Evolutionary conservation across 2,329 filamentous ascomycete species (phyloP).

Genomic region (Ustulina deusta): DNA sequence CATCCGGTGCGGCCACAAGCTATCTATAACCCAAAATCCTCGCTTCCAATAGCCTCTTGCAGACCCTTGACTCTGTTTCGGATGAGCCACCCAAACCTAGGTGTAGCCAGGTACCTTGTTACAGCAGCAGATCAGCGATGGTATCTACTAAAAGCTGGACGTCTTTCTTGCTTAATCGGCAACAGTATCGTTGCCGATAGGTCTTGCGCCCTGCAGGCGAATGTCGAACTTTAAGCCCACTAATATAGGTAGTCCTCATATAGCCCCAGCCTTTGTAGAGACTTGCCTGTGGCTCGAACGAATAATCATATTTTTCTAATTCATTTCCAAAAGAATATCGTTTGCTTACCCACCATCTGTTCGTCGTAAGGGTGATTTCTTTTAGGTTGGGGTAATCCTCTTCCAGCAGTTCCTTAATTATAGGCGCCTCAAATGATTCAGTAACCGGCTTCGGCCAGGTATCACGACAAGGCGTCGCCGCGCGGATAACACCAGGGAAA

Average conservation of each 20-base stretch:
- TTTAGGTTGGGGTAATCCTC: neutral
- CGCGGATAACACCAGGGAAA: neutral
- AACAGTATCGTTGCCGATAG: slow-evolving; percentile 9
- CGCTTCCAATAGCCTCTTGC: too few species aligned
- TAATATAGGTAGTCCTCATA: slow-evolving; percentile 14
- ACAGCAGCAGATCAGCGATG: neutral
- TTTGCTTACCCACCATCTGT: neutral
- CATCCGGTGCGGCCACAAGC: slow-evolving; percentile 62
- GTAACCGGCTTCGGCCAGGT: slow-evolving; percentile 19
- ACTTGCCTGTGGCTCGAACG: neutral
- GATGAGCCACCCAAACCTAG: too few species aligned
- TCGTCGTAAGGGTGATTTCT: slow-evolving; percentile 12
- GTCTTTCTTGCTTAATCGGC: neutral
- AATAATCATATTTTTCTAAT: neutral
- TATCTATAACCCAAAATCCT: too few species aligned
- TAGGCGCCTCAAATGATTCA: slow-evolving; percentile 2
- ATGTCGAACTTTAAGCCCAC: slow-evolving; percentile 12
- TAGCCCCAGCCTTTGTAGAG: neutral
- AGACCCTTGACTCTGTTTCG: too few species aligned
- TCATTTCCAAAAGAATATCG: neutral
- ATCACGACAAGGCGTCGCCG: neutral
- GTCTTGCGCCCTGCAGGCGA: neutral
- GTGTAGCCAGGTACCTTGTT: too few species aligned
- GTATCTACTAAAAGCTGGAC: neutral
- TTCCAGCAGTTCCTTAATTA: neutral